Evolutionary conservation across 2,329 filamentous ascomycete genomes (phyloP), one percentile per base, ranked within the genome.

Genomic region (Lachnellula subtilissima): DNA sequence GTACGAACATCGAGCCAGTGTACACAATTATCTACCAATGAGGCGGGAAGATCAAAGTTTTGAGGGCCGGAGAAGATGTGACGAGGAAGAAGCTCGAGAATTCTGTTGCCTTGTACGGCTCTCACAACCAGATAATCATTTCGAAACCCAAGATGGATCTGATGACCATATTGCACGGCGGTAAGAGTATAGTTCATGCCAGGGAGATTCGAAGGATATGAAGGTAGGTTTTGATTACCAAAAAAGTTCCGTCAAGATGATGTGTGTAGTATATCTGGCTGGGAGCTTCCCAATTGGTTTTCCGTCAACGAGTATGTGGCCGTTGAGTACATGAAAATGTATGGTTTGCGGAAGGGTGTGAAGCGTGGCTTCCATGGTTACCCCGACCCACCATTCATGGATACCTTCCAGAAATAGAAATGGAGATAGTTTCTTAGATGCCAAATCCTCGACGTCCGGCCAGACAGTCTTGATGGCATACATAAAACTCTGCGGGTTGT

Each of bases 1-100:
- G 69, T 70, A 1, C 57, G 48, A 0, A 84, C 12, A 43, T 87
- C 72, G 4, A 87, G 70, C 83, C 84, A 88, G 58, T 88, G 64
- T 3, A 79, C 72, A 50, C 80, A 86, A 6, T 76, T 69, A 0
- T 78, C 67, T 0, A 84, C 58, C 0, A 88, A 70, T 0, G 73
- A 65, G 0, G 60, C 61, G 0, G 85, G 85, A 0, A 87, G 67
- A 59, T 85, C 82, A 37, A 70, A 75, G 2, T 19, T 58, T 1
- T 48, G 15, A 0, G 0, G 60, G 55, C 1, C 47, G 55, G 1
- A 59, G 32, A 78, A 76, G 0, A 69, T 22, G 0, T 64, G 23
- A 1, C 66, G 58, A 0, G 73, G 72, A 3, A 78, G 62, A 5
- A 72, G 64, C 48, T 76, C 70, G 0, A 73, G 62, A 0, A 73